Evolutionary conservation across 2,329 filamentous ascomycete species (phyloP), one percentile per base, ranked within the genome.

Genomic region (Talaromyces sp.): DNA sequence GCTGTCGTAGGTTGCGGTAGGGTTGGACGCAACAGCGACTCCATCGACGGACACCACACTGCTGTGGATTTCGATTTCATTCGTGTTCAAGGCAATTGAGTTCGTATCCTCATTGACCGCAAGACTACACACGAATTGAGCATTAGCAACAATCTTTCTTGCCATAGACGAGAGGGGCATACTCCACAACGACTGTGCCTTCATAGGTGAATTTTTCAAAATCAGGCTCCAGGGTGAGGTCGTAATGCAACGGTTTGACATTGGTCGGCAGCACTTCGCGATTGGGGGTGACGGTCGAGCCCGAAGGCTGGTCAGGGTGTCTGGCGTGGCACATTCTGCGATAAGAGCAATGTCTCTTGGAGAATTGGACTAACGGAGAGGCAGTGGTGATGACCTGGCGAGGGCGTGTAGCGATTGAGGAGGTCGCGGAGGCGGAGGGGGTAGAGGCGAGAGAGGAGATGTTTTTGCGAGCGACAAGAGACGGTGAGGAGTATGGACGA

Each of bases 261-360:
- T 97, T 96, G 77, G 88, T 87, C 57, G 93, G 95, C 68, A 98
- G 83, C 66, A 98, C 88, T 80, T 96, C 89, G 69, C 93, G 88
- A 65, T 85, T 86, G 67, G 84, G 82, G 57, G 82, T 77, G 67
- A 89, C 79, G 69, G 81, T 84, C 67, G 83, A 79, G 64, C 80
- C 81, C 59, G 82, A 80, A 64, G 77, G 79, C 64, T 75, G 77
- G 65, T 84, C 85, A 68, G 80, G 81, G 60, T 82, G 80, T 64
- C 84, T 79, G 73, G 84, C 85, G 77, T 89, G 90, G 87, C 93
- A 93, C 75, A 80, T 82, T 79, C 88, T 83, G 78, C 87, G 84
- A 76, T 89, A 89, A 58, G 90, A 93, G 77, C 90, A 95, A 74
- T 88, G 77, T 72, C 88, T 81, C 65, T 62, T 67, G 65, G 63